phyloP scores from a whole-genome alignment of 2,329 filamentous ascomycete genomes.

The Zymoseptoria tritici region DNA sequence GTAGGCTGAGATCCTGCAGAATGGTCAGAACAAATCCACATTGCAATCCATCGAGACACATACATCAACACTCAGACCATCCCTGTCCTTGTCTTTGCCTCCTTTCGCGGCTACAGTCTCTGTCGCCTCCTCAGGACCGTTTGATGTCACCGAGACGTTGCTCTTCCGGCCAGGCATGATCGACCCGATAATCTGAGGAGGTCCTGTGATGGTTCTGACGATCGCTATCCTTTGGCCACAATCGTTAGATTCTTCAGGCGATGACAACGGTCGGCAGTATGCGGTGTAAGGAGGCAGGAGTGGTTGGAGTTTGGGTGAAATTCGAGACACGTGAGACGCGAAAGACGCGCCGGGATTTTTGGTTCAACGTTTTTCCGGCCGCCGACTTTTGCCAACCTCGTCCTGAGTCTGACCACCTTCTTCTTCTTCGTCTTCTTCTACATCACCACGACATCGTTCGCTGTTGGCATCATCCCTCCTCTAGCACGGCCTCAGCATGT shows the following conservation, averaged over 20 bases:
- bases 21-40: not conserved
- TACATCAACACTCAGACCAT: constrained; percentile 41
- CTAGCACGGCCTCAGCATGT: not conserved
- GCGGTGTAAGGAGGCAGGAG: not conserved
- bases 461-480: not conserved
- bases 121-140: constrained; percentile 32
- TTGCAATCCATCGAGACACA: not conserved
- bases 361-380: not conserved
- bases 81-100: constrained; percentile 24
- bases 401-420: too few species aligned
- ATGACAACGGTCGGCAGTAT: not conserved
- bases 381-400: not conserved
- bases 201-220: not conserved
- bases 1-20: constrained; percentile 40
- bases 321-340: constrained; percentile 5
- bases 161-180: constrained; percentile 43
- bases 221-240: not conserved
- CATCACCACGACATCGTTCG: not conserved
- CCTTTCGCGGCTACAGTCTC: constrained; percentile 22
- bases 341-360: not conserved
- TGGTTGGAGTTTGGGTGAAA: not conserved
- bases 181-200: not conserved
- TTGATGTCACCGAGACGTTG: constrained; percentile 35
- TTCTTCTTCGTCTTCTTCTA: not conserved
- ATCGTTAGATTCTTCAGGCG: not conserved